phyloP scores from a whole-genome alignment of 2,329 filamentous ascomycete species.

The Xylaria sp. region DNA sequence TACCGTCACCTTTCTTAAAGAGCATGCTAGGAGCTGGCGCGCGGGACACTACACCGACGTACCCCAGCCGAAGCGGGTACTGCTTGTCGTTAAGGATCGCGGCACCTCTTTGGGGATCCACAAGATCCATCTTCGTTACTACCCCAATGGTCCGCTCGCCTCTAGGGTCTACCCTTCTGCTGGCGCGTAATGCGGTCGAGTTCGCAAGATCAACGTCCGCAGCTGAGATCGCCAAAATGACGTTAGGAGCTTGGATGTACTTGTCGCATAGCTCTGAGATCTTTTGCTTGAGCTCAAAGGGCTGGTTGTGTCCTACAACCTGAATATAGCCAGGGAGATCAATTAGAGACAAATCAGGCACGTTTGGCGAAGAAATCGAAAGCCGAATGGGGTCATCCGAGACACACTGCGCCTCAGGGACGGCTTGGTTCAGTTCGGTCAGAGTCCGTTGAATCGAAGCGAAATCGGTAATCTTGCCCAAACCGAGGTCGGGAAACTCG shows the following conservation, averaged over 20 bases:
- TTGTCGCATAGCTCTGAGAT: slow-evolving; percentile 96
- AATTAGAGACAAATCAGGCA: slow-evolving; percentile 91
- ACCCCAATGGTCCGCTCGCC: slow-evolving; percentile 96
- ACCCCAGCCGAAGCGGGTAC: slow-evolving; percentile 90
- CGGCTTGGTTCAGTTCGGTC: slow-evolving; percentile 90
- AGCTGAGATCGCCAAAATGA: slow-evolving; percentile 94
- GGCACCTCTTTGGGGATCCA: slow-evolving; percentile 74
- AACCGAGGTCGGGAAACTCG: slow-evolving; percentile 86
- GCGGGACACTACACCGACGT: slow-evolving; percentile 89
- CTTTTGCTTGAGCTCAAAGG: slow-evolving; percentile 85
- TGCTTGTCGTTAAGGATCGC: slow-evolving; percentile 81
- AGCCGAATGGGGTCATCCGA: slow-evolving; percentile 96
- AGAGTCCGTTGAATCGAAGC: slow-evolving; percentile 85
- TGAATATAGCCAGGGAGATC: slow-evolving; percentile 98
- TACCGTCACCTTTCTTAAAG: slow-evolving; percentile 77
- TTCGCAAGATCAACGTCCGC: slow-evolving; percentile 97
- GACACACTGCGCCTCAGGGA: slow-evolving; percentile 85
- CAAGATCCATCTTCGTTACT: slow-evolving; percentile 98
- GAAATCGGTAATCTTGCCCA: slow-evolving; percentile 90
- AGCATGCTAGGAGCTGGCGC: slow-evolving; percentile 65
- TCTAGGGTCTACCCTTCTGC: slow-evolving; percentile 83
- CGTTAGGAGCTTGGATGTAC: slow-evolving; percentile 93
- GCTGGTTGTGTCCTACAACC: slow-evolving; percentile 86
- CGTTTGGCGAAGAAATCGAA: slow-evolving; percentile 89
- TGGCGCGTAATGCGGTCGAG: slow-evolving; percentile 85